A percentile compares a stretch with the other conserved stretches of the same genome.
These are phyloP conservation scores for Taiwanofungus camphoratus DNA, from an alignment of 1,284 basidiomycete genomes.

Conservation along the genomic window DNA sequence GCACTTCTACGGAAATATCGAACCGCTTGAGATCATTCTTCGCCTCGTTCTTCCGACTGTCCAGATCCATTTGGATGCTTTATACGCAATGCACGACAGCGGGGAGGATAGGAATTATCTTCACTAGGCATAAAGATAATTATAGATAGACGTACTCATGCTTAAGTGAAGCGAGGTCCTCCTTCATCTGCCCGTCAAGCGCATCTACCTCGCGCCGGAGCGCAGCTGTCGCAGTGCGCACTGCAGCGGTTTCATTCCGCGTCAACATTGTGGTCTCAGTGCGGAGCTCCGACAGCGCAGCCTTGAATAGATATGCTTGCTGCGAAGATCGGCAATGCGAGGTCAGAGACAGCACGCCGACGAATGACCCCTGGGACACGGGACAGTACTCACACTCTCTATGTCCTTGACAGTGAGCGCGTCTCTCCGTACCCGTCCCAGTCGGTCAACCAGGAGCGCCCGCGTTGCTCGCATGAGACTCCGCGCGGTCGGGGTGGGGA, in stretches of 20 bases:
- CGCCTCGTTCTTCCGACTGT: conserved; percentile 91
- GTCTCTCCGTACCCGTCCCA: conserved; percentile 69
- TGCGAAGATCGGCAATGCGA: too few species aligned
- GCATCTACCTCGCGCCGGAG: conserved; percentile 87
- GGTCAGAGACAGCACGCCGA: neutral
- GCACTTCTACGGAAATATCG: conserved; percentile 86
- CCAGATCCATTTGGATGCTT: conserved; percentile 94
- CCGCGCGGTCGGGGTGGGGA: conserved; percentile 63
- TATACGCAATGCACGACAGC: neutral
- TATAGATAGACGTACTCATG: conserved; percentile 66
- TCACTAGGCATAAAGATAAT: neutral
- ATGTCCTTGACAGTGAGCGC: conserved; percentile 81
- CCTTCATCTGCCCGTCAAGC: conserved; percentile 89
- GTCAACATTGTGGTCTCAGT: conserved; percentile 83
- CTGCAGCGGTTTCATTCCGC: conserved; percentile 79
- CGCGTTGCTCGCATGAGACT: conserved; percentile 86
- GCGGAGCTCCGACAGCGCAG: conserved; percentile 87
- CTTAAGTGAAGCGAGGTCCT: conserved; percentile 84
- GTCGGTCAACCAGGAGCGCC: conserved; percentile 71
- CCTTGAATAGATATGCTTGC: conserved; percentile 96
- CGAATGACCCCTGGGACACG: too few species aligned
- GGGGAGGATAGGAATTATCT: neutral
- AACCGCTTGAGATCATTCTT: conserved; percentile 82
- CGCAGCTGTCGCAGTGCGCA: conserved; percentile 70
- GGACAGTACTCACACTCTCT: conserved; percentile 88